phyloP scores from a whole-genome alignment of 441 rosid species.

The Pelargonium fulgidum region DNA sequence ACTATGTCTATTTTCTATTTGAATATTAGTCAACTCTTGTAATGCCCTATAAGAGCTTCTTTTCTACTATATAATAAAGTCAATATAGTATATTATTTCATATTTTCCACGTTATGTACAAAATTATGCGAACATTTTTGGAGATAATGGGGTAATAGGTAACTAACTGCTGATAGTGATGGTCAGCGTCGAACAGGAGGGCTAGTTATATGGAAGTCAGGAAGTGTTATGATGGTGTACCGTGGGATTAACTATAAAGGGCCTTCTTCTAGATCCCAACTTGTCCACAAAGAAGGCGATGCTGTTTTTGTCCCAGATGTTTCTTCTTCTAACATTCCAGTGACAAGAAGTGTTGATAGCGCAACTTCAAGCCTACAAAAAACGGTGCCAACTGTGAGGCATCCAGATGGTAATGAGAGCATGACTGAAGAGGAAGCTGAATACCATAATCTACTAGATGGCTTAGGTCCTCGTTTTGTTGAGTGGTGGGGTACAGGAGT shows the following conservation, averaged over 20 bases:
- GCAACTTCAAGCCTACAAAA: slow-evolving; percentile 31
- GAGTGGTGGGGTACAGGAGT: slow-evolving; percentile 99
- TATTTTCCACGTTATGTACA: too few species aligned
- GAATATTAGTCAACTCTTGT: too few species aligned
- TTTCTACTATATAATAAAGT: too few species aligned
- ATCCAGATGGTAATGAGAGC: slow-evolving; percentile 26
- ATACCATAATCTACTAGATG: slow-evolving; percentile 61
- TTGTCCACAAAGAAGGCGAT: slow-evolving; percentile 35
- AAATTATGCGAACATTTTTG: not conserved
- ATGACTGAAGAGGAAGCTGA: slow-evolving; percentile 82
- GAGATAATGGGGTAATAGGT: not conserved
- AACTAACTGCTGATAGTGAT: slow-evolving; percentile 35
- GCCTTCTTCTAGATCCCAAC: slow-evolving; percentile 43
- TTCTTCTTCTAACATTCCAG: slow-evolving; percentile 41
- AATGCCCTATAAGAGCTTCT: too few species aligned
- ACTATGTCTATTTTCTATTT: too few species aligned
- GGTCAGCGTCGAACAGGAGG: slow-evolving; percentile 92
- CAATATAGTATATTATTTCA: too few species aligned
- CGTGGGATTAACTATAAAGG: slow-evolving; percentile 73
- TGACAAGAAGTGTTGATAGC: slow-evolving; percentile 23
- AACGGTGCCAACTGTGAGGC: slow-evolving; percentile 33
- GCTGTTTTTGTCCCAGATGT: slow-evolving; percentile 63
- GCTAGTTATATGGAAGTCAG: slow-evolving; percentile 83
- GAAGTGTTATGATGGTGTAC: slow-evolving; percentile 94
- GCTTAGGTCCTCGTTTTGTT: slow-evolving; percentile 83